These are phyloP conservation scores for Calocera viscosa DNA, from an alignment of 768 basidiomycete genomes.

Conservation along the genomic window DNA sequence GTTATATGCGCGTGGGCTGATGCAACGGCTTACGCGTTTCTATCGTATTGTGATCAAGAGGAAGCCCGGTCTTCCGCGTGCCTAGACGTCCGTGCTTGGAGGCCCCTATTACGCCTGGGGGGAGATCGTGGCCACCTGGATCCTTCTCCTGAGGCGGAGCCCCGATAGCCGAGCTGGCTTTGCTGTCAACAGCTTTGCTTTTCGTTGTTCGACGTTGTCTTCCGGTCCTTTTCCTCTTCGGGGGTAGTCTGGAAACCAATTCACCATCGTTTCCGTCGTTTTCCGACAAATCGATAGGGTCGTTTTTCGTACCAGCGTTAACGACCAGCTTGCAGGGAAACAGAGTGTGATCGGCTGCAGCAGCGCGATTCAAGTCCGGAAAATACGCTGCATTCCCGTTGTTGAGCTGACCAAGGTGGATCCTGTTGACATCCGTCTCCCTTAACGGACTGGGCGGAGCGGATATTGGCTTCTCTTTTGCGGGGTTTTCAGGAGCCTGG, in stretches of 20 bases:
- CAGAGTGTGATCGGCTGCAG: not conserved
- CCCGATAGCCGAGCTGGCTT: no score
- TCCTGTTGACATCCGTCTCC: conserved; percentile 7
- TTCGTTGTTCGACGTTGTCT: not conserved
- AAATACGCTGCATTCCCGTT: not conserved
- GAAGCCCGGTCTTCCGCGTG: no score
- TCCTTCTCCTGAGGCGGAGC: no score
- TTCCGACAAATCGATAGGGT: conserved; percentile 3
- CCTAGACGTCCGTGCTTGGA: no score
- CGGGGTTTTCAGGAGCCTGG: not conserved
- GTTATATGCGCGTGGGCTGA: not conserved
- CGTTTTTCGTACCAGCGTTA: not conserved
- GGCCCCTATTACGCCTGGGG: no score
- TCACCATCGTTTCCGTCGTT: not conserved
- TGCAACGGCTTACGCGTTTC: no score
- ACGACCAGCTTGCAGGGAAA: not conserved
- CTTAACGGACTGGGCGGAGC: not conserved
- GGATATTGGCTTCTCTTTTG: not conserved
- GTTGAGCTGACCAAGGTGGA: not conserved
- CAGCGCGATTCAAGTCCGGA: not conserved
- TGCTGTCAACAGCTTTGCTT: not conserved
- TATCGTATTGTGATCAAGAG: no score
- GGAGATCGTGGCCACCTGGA: no score
- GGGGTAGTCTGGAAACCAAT: not conserved
- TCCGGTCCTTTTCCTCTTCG: not conserved